These are phyloP conservation scores for Pelargonium nanum DNA, from an alignment of 345 rosid species.

Conservation along the genomic window DNA sequence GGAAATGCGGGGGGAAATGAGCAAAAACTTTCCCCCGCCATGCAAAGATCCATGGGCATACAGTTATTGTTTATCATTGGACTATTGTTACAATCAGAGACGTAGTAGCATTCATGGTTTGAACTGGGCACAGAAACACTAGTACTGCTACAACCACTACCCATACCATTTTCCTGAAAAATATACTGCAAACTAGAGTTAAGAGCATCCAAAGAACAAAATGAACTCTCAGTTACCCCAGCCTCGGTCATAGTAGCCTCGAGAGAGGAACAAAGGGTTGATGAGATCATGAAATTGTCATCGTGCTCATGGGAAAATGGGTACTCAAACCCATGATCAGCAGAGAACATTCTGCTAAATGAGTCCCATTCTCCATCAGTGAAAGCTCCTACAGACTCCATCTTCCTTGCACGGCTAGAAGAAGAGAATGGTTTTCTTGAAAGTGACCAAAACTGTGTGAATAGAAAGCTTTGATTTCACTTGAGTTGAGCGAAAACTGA, in stretches of 20 bases:
- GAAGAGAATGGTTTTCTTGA: not conserved
- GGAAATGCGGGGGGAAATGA: slow-evolving; percentile 6
- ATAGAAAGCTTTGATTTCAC: not conserved
- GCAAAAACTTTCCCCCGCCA: not conserved
- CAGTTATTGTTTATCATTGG: slow-evolving; percentile 8
- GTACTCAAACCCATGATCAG: slow-evolving; percentile 26
- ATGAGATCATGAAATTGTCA: slow-evolving; percentile 7
- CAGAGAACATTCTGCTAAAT: slow-evolving; percentile 24
- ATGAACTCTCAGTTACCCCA: slow-evolving; percentile 10
- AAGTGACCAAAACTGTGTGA: not conserved
- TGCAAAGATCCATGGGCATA: not conserved
- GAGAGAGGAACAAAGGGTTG: slow-evolving; percentile 13
- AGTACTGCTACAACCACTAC: not conserved
- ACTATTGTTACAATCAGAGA: slow-evolving; percentile 13
- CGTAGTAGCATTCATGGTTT: not conserved
- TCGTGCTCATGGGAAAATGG: slow-evolving; percentile 18
- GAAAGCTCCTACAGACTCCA: slow-evolving; percentile 34
- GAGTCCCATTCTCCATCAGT: slow-evolving; percentile 42
- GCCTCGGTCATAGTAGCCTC: slow-evolving; percentile 14
- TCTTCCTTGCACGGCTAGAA: slow-evolving; percentile 1
- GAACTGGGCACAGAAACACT: no score
- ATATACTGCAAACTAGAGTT: slow-evolving; percentile 11
- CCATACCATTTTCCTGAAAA: slow-evolving; percentile 20
- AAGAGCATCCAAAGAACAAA: slow-evolving; percentile 14
- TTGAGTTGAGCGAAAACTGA: slow-evolving; percentile 4